Percentiles rank a stretch among this genome's conserved stretches.
Conservation (phyloP, 2,329 filamentous ascomycete species). For the Claviceps sp. region DNA sequence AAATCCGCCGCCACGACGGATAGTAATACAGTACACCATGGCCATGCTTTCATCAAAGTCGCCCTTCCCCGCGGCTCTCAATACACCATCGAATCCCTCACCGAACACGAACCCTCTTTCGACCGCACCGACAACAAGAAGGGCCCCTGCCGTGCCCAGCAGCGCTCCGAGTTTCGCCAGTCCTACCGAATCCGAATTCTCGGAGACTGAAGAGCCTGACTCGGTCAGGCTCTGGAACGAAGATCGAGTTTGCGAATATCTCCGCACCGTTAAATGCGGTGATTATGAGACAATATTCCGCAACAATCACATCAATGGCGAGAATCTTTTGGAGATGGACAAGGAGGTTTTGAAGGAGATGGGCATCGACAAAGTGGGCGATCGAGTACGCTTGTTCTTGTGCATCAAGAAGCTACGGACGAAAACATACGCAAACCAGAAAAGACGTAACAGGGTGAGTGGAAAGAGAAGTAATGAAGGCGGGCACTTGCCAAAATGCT, state of each 20-base stretch:
- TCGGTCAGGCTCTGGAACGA: conserved; percentile 82
- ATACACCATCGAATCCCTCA: conserved; percentile 29
- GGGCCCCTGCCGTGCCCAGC: conserved; percentile 34
- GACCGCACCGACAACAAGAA: conserved; percentile 36
- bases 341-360: conserved; percentile 94
- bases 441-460: conserved; percentile 74
- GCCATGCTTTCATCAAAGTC: conserved; percentile 69
- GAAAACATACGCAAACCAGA: conserved; percentile 61
- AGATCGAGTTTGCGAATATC: conserved; percentile 79
- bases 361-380: conserved; percentile 95
- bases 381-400: conserved; percentile 81
- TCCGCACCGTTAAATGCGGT: conserved; percentile 79
- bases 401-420: conserved; percentile 74
- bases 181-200: conserved; percentile 87
- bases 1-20: not conserved
- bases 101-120: conserved; percentile 32
- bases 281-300: conserved; percentile 87
- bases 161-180: conserved; percentile 53
- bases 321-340: conserved; percentile 93
- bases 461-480: conserved; percentile 1
- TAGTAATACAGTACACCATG: conserved; percentile 32
- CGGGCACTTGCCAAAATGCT: not conserved
- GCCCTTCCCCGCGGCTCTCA: conserved; percentile 45
- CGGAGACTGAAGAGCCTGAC: conserved; percentile 64
- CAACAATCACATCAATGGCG: conserved; percentile 92